Evolutionary conservation across 306 rosid species (phyloP).

Genomic region (Pyrus communis): DNA sequence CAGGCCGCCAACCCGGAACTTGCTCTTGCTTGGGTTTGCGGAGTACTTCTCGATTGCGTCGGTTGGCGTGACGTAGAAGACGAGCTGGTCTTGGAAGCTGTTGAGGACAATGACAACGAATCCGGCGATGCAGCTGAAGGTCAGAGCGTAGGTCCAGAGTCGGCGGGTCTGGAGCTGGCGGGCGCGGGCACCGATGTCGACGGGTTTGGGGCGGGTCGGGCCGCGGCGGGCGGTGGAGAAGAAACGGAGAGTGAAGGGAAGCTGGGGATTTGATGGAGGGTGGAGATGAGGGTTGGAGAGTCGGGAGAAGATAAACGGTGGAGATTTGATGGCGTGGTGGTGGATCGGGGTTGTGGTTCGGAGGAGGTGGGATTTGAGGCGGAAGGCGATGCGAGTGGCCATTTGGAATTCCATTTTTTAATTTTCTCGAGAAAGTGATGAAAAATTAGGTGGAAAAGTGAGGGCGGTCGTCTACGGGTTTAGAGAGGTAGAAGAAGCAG

Average conservation of each 20-base stretch:
- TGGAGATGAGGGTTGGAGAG: slow-evolving; percentile 9
- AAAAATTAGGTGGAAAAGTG: not conserved
- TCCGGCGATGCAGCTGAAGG: slow-evolving; percentile 67
- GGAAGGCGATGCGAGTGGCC: slow-evolving; percentile 52
- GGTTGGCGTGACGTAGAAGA: slow-evolving; percentile 83
- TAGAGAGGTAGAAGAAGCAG: not conserved
- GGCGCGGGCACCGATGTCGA: slow-evolving; percentile 79
- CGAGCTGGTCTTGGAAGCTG: slow-evolving; percentile 66
- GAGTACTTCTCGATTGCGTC: slow-evolving; percentile 54
- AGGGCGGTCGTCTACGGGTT: not conserved
- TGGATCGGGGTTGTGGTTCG: slow-evolving; percentile 21
- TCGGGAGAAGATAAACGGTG: slow-evolving; percentile 12
- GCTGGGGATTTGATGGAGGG: not conserved
- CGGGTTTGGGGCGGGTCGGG: slow-evolving; percentile 35
- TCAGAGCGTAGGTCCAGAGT: slow-evolving; percentile 75
- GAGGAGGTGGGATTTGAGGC: slow-evolving; percentile 54
- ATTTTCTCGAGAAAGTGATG: not conserved
- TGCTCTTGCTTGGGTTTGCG: slow-evolving; percentile 56
- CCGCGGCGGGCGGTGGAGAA: slow-evolving; percentile 60
- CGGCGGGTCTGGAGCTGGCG: slow-evolving; percentile 82
- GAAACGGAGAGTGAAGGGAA: slow-evolving; percentile 30
- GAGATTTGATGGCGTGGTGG: slow-evolving; percentile 12
- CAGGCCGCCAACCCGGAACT: slow-evolving; percentile 83
- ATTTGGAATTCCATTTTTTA: slow-evolving; percentile 3
- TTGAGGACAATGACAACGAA: slow-evolving; percentile 75